phyloP scores from a whole-genome alignment of 2,329 filamentous ascomycete species.

The Fusarium irregulare region DNA sequence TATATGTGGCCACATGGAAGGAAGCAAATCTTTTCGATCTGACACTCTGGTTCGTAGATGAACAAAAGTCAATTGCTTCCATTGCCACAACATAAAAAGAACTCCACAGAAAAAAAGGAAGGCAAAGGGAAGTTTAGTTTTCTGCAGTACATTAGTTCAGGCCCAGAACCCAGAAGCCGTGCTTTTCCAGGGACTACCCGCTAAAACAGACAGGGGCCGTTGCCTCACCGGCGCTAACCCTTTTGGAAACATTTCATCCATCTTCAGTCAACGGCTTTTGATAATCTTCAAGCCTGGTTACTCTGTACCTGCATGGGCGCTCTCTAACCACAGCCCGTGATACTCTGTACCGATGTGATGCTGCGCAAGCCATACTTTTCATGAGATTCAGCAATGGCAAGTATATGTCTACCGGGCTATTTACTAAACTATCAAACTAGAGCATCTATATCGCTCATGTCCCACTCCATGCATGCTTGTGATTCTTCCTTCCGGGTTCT shows the following conservation, averaged over 20 bases:
- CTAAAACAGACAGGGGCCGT: slow-evolving; percentile 24
- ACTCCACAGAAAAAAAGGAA: slow-evolving; percentile 20
- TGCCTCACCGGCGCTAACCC: slow-evolving; percentile 14
- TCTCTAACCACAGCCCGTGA: background rate
- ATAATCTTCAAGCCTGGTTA: slow-evolving; percentile 35
- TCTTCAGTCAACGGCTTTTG: slow-evolving; percentile 5
- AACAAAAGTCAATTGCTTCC: background rate
- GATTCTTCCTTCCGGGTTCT: slow-evolving; percentile 5
- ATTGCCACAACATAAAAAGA: background rate
- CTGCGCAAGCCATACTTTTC: background rate
- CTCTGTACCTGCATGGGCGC: slow-evolving; percentile 13
- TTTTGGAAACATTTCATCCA: background rate
- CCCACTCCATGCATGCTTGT: slow-evolving; percentile 16
- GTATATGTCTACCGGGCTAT: background rate
- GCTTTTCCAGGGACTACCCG: slow-evolving; percentile 32
- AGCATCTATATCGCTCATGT: slow-evolving; percentile 19
- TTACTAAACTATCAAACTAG: background rate
- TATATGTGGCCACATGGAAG: background rate
- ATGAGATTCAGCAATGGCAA: background rate
- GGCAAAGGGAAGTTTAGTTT: background rate
- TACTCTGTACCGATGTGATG: background rate
- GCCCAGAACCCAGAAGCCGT: slow-evolving; percentile 26
- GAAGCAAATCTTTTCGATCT: slow-evolving; percentile 22
- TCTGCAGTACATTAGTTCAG: background rate
- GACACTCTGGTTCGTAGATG: slow-evolving; percentile 4